Evolutionary conservation across 768 basidiomycete genomes (phyloP).

Genomic region (Tylopilus subfusipes): DNA sequence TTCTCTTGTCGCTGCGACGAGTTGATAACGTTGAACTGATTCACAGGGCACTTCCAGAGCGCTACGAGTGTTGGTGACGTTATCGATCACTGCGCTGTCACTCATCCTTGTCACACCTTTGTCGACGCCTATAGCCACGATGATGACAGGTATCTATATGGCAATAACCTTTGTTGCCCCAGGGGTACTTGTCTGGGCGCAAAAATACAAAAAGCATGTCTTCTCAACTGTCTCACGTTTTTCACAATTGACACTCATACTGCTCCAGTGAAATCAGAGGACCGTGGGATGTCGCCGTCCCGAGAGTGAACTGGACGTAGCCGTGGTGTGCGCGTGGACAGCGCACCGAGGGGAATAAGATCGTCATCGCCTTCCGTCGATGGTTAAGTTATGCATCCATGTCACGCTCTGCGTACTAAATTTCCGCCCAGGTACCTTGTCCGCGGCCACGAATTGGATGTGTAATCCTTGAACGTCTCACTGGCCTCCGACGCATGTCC

Average conservation of each 20-base stretch:
- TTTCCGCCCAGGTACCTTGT: slow-evolving; percentile 25
- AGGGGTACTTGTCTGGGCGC: slow-evolving; percentile 75
- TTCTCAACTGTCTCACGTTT: slow-evolving; percentile 9
- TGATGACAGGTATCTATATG: slow-evolving; percentile 48
- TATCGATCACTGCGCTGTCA: slow-evolving; percentile 46
- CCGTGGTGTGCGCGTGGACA: slow-evolving; percentile 22
- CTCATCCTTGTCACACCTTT: slow-evolving; percentile 50
- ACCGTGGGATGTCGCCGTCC: slow-evolving; percentile 87
- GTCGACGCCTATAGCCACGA: slow-evolving; percentile 50
- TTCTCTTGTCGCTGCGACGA: slow-evolving; percentile 10
- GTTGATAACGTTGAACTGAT: slow-evolving; percentile 11
- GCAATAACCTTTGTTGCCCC: slow-evolving; percentile 73
- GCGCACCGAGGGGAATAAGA: slow-evolving; percentile 26
- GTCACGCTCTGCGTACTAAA: slow-evolving; percentile 17
- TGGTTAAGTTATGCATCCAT: slow-evolving; percentile 11
- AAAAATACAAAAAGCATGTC: slow-evolving; percentile 81
- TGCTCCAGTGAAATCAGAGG: slow-evolving; percentile 77
- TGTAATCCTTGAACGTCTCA: neutral
- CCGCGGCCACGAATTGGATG: slow-evolving; percentile 22
- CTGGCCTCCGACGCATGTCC: slow-evolving; percentile 9
- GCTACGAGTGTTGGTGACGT: slow-evolving; percentile 53
- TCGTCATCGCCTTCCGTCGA: slow-evolving; percentile 26
- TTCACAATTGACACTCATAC: slow-evolving; percentile 9
- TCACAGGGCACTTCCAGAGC: slow-evolving; percentile 45
- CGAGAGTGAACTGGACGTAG: slow-evolving; percentile 52